phyloP scores from a whole-genome alignment of 2,329 filamentous ascomycete species.

The Pseudocercospora eumusae region DNA sequence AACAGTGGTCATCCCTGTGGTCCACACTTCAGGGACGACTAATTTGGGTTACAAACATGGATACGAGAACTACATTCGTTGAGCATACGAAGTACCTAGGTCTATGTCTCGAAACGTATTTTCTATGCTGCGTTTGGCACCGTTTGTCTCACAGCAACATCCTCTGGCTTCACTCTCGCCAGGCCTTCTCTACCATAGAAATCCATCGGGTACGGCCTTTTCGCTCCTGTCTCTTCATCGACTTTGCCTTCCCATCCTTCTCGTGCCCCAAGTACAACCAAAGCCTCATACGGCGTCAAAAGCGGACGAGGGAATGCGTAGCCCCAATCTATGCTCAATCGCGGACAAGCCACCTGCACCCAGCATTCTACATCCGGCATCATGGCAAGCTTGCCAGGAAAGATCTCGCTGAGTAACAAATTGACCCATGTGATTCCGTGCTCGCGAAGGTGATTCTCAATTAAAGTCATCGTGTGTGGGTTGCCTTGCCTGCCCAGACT shows the following conservation, averaged over 20 bases:
- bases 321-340: constrained; percentile 97
- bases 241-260: constrained; percentile 62
- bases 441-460: constrained; percentile 73
- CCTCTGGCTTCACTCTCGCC: constrained; percentile 66
- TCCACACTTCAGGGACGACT: constrained; percentile 3
- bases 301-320: constrained; percentile 90
- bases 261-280: constrained; percentile 79
- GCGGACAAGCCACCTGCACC: constrained; percentile 97
- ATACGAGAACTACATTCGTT: constrained; percentile 4
- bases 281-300: constrained; percentile 90
- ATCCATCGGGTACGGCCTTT: constrained; percentile 80
- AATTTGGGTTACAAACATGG: constrained; percentile 9
- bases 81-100: neutral
- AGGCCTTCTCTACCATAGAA: constrained; percentile 93
- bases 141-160: constrained; percentile 27
- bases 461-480: constrained; percentile 83
- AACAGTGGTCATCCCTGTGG: constrained; percentile 1
- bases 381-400: constrained; percentile 89
- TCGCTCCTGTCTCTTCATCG: constrained; percentile 27
- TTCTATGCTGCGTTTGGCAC: constrained; percentile 11
- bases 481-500: constrained; percentile 93
- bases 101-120: neutral
- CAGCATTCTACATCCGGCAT: constrained; percentile 94
- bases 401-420: constrained; percentile 88
- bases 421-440: constrained; percentile 80